Percentiles rank a stretch among this genome's conserved stretches.
Conservation (phyloP, 2,329 filamentous ascomycete genomes). For the Stemphylium vesicarium region DNA sequence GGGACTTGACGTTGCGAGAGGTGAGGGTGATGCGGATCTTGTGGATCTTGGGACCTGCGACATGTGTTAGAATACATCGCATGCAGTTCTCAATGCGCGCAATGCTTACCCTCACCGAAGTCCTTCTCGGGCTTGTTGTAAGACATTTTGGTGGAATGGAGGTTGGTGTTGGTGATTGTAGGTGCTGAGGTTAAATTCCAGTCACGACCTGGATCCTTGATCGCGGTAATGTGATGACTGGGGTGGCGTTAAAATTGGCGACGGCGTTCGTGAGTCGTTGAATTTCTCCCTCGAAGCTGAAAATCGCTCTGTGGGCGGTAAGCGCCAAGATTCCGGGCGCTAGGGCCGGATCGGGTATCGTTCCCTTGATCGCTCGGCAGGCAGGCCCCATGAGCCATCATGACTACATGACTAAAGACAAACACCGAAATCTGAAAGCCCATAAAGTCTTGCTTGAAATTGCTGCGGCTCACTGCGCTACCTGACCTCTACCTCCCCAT, state of each 20-base stretch:
- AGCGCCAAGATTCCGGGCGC: conserved; percentile 31
- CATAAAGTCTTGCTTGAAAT: background rate
- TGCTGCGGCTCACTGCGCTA: background rate
- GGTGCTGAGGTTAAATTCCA: conserved; percentile 41
- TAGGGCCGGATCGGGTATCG: conserved; percentile 40
- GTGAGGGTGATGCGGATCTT: conserved; percentile 95
- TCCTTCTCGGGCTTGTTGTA: conserved; percentile 87
- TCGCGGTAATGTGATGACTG: conserved; percentile 63
- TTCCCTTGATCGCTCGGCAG: conserved; percentile 7
- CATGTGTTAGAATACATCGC: background rate
- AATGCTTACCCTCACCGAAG: conserved; percentile 72
- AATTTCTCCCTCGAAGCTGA: conserved; percentile 13
- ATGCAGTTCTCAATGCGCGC: background rate
- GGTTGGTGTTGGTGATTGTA: conserved; percentile 23
- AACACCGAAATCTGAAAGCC: conserved; percentile 5
- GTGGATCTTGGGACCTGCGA: conserved; percentile 10
- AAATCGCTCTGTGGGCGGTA: conserved; percentile 22
- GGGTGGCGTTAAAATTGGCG: conserved; percentile 38
- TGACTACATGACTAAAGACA: conserved; percentile 28
- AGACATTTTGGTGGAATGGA: conserved; percentile 40
- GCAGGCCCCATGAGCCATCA: conserved; percentile 31
- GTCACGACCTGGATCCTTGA: conserved; percentile 56
- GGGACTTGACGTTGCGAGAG: conserved; percentile 88
- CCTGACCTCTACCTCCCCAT: too few relatives aligned
- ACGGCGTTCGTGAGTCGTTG: conserved; percentile 37